Base-by-base conservation (phyloP, 2,329 filamentous ascomycete genomes). In the Aspergillus niger region DNA sequence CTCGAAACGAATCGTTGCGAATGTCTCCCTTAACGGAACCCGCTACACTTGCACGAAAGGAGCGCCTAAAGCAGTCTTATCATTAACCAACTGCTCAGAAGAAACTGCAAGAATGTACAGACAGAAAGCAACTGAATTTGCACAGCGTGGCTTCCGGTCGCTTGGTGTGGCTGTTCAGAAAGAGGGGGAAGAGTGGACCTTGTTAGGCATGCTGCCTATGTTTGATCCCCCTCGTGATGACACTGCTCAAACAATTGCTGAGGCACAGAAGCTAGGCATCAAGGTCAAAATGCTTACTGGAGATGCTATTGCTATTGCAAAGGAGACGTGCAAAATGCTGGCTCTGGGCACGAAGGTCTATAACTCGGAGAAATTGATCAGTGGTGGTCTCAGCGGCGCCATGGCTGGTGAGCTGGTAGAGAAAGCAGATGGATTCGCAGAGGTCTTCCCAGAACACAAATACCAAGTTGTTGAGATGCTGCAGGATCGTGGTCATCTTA, bases 271-370 rank as follows among this genome's bases (percentile, higher is more conserved):
- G 74, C 87, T 91, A 60, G 89, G 89, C 82, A 87, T 91, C 32
- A 86, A 85, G 66, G 89, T 91, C 69, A 91, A 91, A 85, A 91
- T 91, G 89, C 81, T 91, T 77, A 91, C 89, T 80, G 89, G 89
- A 85, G 89, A 91, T 74, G 89, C 89, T 65, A 89, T 91, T 69
- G 89, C 89, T 69, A 91, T 91, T 67, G 89, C 89, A 60, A 91
- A 91, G 82, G 89, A 91, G 79, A 91, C 89, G 67, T 91, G 89
- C 85, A 90, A 91, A 81, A 91, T 91, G 87, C 83, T 91, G 74
- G 88, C 89, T 67, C 86, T 91, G 62, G 88, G 89, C 70, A 91
- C 89, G 74, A 91, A 91, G 83, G 89, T 92, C 67, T 91, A 91
- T 83, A 90, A 91, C 82, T 91, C 89, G 62, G 86, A 89, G 74